Percentiles rank a stretch among this genome's conserved stretches.
These are phyloP conservation scores for Lentinula novae-zelandiae DNA, from an alignment of 1,284 basidiomycete genomes.

Conservation along the genomic window DNA sequence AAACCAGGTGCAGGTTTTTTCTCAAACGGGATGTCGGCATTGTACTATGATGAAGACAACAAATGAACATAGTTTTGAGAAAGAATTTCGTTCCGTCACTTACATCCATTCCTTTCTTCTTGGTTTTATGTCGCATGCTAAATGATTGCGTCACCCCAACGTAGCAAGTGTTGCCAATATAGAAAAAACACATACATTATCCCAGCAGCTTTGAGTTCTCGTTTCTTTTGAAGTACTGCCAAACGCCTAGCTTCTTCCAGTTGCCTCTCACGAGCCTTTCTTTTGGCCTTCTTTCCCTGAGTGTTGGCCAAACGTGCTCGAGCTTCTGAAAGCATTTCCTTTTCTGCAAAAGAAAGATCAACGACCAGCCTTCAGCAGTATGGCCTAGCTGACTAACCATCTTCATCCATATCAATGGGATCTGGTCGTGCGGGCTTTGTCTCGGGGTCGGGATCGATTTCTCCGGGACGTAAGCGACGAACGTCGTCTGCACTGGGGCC, in stretches of 20 bases:
- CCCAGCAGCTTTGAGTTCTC: constrained; percentile 96
- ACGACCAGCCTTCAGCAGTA: not conserved
- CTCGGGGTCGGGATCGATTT: constrained; percentile 99
- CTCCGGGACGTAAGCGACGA: constrained; percentile 86
- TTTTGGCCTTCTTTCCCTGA: constrained; percentile 99
- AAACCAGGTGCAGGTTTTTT: constrained; percentile 95
- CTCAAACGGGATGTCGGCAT: constrained; percentile 98
- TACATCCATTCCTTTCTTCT: constrained; percentile 97
- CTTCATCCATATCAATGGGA: constrained; percentile 99
- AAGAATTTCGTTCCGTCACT: constrained; percentile 26
- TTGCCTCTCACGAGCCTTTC: constrained; percentile 95
- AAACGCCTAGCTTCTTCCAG: constrained; percentile 93
- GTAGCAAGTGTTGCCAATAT: constrained; percentile 16
- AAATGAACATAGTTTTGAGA: not conserved
- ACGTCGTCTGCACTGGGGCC: constrained; percentile 91
- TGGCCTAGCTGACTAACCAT: constrained; percentile 50
- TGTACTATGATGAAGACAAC: constrained; percentile 64
- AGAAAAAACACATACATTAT: constrained; percentile 68
- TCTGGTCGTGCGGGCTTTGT: constrained; percentile 97
- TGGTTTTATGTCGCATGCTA: constrained; percentile 84
- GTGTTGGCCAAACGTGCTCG: constrained; percentile 98
- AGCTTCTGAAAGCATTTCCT: constrained; percentile 99
- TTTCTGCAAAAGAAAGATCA: constrained; percentile 55
- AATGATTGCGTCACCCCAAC: not conserved
- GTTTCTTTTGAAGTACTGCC: constrained; percentile 96